Evolutionary conservation across 2,329 filamentous ascomycete genomes (phyloP).

Genomic region (Penicillium sp.): DNA sequence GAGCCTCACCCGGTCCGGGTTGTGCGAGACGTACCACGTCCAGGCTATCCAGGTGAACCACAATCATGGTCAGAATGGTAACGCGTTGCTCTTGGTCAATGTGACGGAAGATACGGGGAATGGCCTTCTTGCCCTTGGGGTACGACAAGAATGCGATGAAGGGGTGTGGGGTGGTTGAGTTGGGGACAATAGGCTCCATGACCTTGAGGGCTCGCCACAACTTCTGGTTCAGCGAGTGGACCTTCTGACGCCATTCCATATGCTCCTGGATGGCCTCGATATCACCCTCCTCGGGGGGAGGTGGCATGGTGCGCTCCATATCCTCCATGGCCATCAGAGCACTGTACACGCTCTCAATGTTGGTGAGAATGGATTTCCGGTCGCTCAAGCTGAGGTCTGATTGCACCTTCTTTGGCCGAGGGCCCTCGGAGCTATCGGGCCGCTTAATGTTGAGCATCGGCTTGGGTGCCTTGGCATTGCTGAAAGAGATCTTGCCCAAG

Average conservation of each 20-base stretch:
- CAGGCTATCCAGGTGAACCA: conserved; percentile 88
- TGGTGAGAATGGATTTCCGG: conserved; percentile 79
- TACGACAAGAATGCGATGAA: conserved; percentile 97
- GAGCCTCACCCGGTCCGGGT: conserved; percentile 72
- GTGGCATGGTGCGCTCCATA: conserved; percentile 80
- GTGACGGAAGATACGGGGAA: conserved; percentile 92
- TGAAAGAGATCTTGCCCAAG: conserved; percentile 97
- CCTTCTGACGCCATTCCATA: conserved; percentile 77
- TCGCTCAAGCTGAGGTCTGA: conserved; percentile 67
- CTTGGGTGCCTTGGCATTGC: conserved; percentile 96
- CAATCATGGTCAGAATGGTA: conserved; percentile 93
- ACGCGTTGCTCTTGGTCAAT: conserved; percentile 88
- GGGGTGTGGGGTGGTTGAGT: conserved; percentile 74
- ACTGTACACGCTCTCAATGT: conserved; percentile 87
- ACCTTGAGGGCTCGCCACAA: conserved; percentile 90
- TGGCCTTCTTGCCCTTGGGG: conserved; percentile 93
- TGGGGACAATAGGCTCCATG: conserved; percentile 83
- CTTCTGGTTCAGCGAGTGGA: conserved; percentile 74
- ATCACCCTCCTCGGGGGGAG: conserved; percentile 68
- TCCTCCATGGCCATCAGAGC: conserved; percentile 94
- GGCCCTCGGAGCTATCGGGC: conserved; percentile 69
- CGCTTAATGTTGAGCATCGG: conserved; percentile 95
- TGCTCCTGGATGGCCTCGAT: conserved; percentile 74
- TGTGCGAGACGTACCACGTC: conserved; percentile 86
- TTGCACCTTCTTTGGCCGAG: conserved; percentile 56